Evolutionary conservation across 768 basidiomycete species (phyloP), one percentile per base, ranked within the genome.

Genomic region (Suillus tomentosus): DNA sequence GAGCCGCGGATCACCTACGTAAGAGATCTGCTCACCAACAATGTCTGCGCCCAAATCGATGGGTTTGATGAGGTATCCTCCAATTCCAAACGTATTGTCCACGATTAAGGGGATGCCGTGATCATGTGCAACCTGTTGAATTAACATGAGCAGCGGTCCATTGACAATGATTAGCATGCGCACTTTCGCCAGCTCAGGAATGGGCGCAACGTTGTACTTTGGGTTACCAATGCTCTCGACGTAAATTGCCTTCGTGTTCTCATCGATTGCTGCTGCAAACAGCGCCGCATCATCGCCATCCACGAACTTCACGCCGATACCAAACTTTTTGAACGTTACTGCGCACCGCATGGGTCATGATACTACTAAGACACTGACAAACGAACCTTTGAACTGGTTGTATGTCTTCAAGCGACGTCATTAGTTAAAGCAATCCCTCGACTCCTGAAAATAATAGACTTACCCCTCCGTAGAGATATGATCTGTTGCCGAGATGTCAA

Each of bases 181-280:
- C 47, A 83, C 80, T 77, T 85, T 83, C 5, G 88, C 84, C 17
- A 90, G 74, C 36, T 80, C 85, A 3, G 84, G 77, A 34, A 90
- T 79, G n/a, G 82, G 79, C 0, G 81, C 75, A 37, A 90, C 78
- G 58, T 84, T 81, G 69, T 81, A 86, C 65, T 84, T 83, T 0
- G 88, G 87, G 70, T 89, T 89, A 2, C 86, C 82, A 56, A 89
- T 88, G 54, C 77, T 80, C 73, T 89, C 88, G 8, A 87, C 80
- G 69, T 75, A 87, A 24, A 88, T 77, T 0, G 81, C 84, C 66
- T 83, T 88, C 22, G 88, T 89, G 8, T 81, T 84, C 17, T 81
- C 81, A 67, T 89, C 86, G 58, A 89, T 89, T 4, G 79, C 85
- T 0, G 79, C 79, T 3, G 73, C 77, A 63, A 85, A 85, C 2